Evolutionary conservation across 1,284 basidiomycete genomes (phyloP), one percentile per base, ranked within the genome.

Genomic region (Ustilago loliicola): DNA sequence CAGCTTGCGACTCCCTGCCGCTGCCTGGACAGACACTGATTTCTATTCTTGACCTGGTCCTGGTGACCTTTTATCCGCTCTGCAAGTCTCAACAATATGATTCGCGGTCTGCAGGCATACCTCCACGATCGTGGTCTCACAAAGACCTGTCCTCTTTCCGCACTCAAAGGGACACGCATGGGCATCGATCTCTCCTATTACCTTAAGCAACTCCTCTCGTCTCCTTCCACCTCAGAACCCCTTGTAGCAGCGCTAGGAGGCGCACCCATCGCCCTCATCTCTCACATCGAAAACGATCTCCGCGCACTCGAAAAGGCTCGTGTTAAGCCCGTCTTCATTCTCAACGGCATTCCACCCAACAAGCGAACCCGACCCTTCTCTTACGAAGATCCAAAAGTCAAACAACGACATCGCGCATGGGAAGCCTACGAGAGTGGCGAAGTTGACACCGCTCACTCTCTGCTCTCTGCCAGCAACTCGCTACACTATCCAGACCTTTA

Each of bases 291-390:
- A 88, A 89, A 91, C 38, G 96, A 99, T 89, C 89, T 99, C 56
- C 93, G 95, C 56, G 89, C 91, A 10, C 91, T 98, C 82, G 96
- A 98, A 89, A 93, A 92, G 88, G 89, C 93, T 52, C 92, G 91
- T 77, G 96, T 99, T 89, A 98, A 97, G 87, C 97, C 96, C 29
- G 94, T 99, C 38, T 98, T 99, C 85, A 94, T 99, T 57, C 97
- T 99, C 87, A 91, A 94, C 48, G 96, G 96, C 17, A 71, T 85
- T 21, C 77, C 80, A 25, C 81, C 80, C 25, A 77, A 74, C 52
- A 82, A 81, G 48, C 70, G 70, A n/a, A 51, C 60, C 15, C 73
- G 79, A 3, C 82, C 82, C n/a, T 83, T 84, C 57, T 78, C 69
- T 52, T 80, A 80, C 62, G 83, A 85, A 17, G 85, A 86, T 62